A percentile compares a stretch with the other conserved stretches of the same genome.
Conservation (phyloP, 495 filamentous ascomycete genomes). For the Penicillium cinerascens region DNA sequence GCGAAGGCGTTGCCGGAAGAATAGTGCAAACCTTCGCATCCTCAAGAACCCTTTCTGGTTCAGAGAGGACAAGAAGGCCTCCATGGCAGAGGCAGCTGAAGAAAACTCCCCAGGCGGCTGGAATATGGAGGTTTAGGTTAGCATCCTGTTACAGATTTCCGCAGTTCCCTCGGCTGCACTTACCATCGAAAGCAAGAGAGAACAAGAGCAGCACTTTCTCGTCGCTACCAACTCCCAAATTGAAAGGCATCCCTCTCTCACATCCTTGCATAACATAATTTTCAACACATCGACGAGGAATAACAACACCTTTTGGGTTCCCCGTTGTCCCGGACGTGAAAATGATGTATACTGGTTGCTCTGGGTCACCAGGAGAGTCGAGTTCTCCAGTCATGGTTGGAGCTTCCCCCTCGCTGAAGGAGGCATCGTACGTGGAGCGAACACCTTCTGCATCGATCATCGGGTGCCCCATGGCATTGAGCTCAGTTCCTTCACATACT, state of each 20-base stretch:
- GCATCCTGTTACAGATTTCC: too few species aligned
- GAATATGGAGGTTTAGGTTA: slow-evolving; percentile 4
- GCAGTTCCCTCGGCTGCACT: background rate
- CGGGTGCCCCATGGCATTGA: background rate
- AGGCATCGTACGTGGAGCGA: background rate
- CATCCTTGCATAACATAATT: background rate
- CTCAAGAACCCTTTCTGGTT: slow-evolving; percentile 7
- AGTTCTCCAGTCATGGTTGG: too few species aligned
- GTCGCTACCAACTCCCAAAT: background rate
- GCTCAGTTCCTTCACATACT: background rate
- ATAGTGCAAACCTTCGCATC: slow-evolving; percentile 11
- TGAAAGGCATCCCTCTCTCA: background rate
- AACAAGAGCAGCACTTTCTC: slow-evolving; percentile 6
- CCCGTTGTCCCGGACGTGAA: slow-evolving; percentile 8
- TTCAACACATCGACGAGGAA: background rate
- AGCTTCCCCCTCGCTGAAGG: too few species aligned
- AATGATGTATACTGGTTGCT: background rate
- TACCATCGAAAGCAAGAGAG: slow-evolving; percentile 4
- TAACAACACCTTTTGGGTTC: slow-evolving; percentile 5
- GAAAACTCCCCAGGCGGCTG: slow-evolving; percentile 2
- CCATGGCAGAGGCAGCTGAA: slow-evolving; percentile 19
- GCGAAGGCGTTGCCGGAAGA: slow-evolving; percentile 15
- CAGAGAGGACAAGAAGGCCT: slow-evolving; percentile 15
- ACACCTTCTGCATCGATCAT: background rate
- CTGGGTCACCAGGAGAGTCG: background rate